phyloP scores from a whole-genome alignment of 176 grass and related monocot species.

The Oryza nivara region DNA sequence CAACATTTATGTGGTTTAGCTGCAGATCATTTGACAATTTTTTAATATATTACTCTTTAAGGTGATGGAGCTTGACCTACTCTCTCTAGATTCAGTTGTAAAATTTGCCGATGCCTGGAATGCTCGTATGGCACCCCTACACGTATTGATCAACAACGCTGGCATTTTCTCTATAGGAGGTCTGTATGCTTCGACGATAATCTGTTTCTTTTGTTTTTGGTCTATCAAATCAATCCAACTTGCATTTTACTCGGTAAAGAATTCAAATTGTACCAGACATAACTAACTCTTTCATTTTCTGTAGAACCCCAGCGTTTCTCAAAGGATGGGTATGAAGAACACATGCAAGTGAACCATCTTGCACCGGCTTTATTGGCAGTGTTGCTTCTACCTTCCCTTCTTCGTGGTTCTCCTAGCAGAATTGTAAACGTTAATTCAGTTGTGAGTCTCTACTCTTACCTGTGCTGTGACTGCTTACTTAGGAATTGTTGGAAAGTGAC shows the following conservation, averaged over 20 bases:
- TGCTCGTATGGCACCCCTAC: constrained; percentile 78
- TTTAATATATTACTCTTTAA: constrained; percentile 53
- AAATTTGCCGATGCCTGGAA: constrained; percentile 95
- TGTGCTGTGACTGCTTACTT: background rate
- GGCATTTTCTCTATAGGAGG: constrained; percentile 96
- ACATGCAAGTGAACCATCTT: constrained; percentile 99
- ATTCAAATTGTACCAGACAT: constrained; percentile 4
- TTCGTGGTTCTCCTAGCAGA: constrained; percentile 90
- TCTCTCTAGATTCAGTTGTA: constrained; percentile 85
- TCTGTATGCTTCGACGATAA: constrained; percentile 37
- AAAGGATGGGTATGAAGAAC: constrained; percentile 92
- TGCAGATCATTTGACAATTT: constrained; percentile 27
- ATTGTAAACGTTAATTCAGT: constrained; percentile 96
- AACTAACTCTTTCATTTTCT: constrained; percentile 15
- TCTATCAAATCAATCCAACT: background rate
- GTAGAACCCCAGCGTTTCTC: constrained; percentile 85
- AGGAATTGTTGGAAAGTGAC: background rate
- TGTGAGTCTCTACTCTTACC: constrained; percentile 54
- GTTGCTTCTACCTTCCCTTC: constrained; percentile 95
- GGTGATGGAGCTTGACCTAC: constrained; percentile 97
- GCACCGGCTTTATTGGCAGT: constrained; percentile 79
- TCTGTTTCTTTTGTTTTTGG: background rate
- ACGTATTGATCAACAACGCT: constrained; percentile 95
- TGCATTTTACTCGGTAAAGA: background rate
- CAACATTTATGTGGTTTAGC: constrained; percentile 22